Conservation (phyloP, 2,329 filamentous ascomycete genomes). For the Calcarisporium arbuscula region DNA sequence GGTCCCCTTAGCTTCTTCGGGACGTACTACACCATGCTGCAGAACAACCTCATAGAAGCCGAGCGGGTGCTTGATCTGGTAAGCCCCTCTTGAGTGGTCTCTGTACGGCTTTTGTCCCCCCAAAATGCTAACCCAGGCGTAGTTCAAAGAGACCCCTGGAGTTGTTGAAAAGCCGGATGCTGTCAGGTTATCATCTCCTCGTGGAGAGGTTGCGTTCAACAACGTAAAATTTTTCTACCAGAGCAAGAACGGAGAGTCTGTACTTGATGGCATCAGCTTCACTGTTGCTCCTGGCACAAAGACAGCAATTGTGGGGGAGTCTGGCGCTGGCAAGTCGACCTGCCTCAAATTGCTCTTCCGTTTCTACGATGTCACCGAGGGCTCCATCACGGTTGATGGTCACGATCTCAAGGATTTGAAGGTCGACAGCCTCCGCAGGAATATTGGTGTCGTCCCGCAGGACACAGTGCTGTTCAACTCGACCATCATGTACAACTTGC, state of each 20-base stretch:
- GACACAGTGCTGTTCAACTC: conserved; percentile 59
- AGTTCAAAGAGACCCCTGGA: conserved; percentile 38
- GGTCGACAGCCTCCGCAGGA: conserved; percentile 48
- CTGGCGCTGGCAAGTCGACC: conserved; percentile 57
- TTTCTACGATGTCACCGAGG: conserved; percentile 51
- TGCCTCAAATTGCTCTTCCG: conserved; percentile 54
- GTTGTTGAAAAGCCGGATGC: conserved; percentile 36
- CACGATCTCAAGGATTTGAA: conserved; percentile 55
- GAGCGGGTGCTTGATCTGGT: conserved; percentile 39
- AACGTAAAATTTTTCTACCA: too few species aligned
- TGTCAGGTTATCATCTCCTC: conserved; percentile 18
- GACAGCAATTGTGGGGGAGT: conserved; percentile 55
- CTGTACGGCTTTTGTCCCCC: fast-evolving
- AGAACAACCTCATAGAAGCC: conserved; percentile 39
- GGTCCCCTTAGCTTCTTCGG: conserved; percentile 57
- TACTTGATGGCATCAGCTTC: conserved; percentile 23
- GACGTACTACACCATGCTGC: conserved; percentile 39
- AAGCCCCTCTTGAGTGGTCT: too few species aligned
- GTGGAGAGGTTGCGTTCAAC: too few species aligned
- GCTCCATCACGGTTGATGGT: conserved; percentile 50
- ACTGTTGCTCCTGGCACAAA: conserved; percentile 45
- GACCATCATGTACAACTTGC: conserved; percentile 58
- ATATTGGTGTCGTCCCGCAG: conserved; percentile 59
- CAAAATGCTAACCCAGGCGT: conserved; percentile 11
- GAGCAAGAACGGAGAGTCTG: too few species aligned